Conservation (phyloP, 2,329 filamentous ascomycete genomes). For the Hawksworthiomyces lignivorus region DNA sequence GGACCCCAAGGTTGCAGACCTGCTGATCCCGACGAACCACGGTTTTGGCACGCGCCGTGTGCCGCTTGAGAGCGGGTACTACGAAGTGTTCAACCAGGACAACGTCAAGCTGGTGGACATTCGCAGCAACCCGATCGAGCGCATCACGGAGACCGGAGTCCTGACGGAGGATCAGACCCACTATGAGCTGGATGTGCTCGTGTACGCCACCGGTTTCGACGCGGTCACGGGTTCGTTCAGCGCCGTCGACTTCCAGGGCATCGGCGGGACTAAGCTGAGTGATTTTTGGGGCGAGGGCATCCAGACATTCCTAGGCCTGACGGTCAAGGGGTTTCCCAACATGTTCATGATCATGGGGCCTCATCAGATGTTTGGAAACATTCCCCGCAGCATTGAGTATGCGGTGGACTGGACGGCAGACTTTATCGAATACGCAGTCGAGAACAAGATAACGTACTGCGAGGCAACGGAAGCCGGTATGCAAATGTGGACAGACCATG, state of each 20-base stretch:
- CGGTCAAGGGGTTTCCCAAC: constrained; percentile 13
- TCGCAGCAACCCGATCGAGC: constrained; percentile 32
- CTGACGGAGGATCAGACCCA: constrained; percentile 27
- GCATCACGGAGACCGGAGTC: constrained; percentile 32
- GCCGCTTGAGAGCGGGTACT: constrained; percentile 40
- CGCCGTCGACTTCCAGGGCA: constrained; percentile 18
- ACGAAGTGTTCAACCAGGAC: constrained; percentile 37
- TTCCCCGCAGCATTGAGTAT: constrained; percentile 43
- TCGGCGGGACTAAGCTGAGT: constrained; percentile 28
- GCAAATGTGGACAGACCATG: constrained; percentile 39
- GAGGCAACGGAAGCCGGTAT: constrained; percentile 33
- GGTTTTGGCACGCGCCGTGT: constrained; percentile 39
- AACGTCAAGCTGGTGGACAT: constrained; percentile 39
- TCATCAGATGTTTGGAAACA: constrained; percentile 43
- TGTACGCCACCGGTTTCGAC: constrained; percentile 27
- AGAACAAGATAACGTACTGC: constrained; percentile 26
- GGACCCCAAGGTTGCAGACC: constrained; percentile 21
- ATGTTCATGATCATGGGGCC: constrained; percentile 15
- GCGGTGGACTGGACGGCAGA: constrained; percentile 50
- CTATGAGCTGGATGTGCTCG: constrained; percentile 27
- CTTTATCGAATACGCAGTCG: constrained; percentile 24
- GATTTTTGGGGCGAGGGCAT: constrained; percentile 31
- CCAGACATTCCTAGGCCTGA: constrained; percentile 20
- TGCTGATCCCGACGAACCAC: constrained; percentile 37
- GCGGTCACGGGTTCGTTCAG: constrained; percentile 24